Base-by-base conservation (phyloP, 2,329 filamentous ascomycete genomes). In the Aspergillus brasiliensis region DNA sequence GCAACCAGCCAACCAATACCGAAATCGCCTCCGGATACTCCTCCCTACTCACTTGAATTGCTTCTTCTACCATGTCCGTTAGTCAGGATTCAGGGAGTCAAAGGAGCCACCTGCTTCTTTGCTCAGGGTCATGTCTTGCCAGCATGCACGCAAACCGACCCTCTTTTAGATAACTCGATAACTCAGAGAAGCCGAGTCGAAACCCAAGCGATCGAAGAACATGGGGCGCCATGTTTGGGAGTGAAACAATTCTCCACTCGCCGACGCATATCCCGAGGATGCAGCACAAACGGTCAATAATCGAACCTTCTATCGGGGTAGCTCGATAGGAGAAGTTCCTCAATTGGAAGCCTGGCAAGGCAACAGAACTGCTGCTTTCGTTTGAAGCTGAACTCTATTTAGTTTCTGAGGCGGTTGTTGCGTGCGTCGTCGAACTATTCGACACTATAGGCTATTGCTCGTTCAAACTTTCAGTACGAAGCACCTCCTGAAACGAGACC, bases 161-260 rank as follows among this genome's bases (percentile, higher is more conserved):
- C 27, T 13, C 28, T 17, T 23, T 37, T 7, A 34, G 56, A 31
- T 38, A n/a, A 57, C 51, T 37, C 10, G 56, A 31, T 38, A n/a
- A 57, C 51, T 37, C 10, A 42, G 19, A 38, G 48, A 52, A 34
- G 38, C 56, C 46, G 19, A 58, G 11, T 46, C 21, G 21, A 52
- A 46, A 34, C 11, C 11, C 31, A 34, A 23, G 56, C 28, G 49
- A 58, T 51, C 28, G 28, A 58, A 40, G n/a, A 46, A 42, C 23
- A 53, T 46, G 38, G 38, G 49, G 47, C n/a, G 28, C 52, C 54
- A 48, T 57, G 58, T 60, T 60, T 60, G 42, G 55, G 37, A 60
- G 48, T 60, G 58, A 60, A 40, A 60, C 58, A 60, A 53, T 38
- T 27, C 58, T 27, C 58, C 58, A 57, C 58, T 56, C 34, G 11